Evolutionary conservation across 371 early-diverging fungal species (phyloP).

Genomic region (Funneliformis caledonium): DNA sequence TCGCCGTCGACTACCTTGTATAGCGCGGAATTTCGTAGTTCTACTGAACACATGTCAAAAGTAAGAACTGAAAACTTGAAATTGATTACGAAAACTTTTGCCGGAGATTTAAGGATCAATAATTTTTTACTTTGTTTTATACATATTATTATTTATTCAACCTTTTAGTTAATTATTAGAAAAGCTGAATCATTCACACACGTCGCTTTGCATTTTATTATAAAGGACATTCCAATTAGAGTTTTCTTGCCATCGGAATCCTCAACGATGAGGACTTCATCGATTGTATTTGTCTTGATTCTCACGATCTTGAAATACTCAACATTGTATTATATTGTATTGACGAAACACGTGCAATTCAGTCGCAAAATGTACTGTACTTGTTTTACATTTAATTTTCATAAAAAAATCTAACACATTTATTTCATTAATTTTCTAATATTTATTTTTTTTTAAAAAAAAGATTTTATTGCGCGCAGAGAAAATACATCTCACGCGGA

Average conservation of each 20-base stretch:
- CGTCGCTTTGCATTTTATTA: conserved; percentile 74
- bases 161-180: not conserved
- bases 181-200: conserved; percentile 60
- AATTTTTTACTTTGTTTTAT: conserved; percentile 4
- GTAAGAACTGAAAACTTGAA: conserved; percentile 71
- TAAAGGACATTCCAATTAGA: conserved; percentile 79
- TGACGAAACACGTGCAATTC: conserved; percentile 83
- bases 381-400: not conserved
- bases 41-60: conserved; percentile 59
- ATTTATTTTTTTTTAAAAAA: too few species aligned
- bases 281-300: conserved; percentile 76
- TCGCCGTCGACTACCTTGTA: conserved; percentile 64
- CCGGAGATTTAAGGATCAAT: conserved; percentile 34
- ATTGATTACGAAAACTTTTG: conserved; percentile 52
- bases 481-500: conserved; percentile 67
- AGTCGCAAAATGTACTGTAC: conserved; percentile 50
- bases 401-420: too few species aligned
- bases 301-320: conserved; percentile 73
- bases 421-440: too few species aligned
- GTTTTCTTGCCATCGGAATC: conserved; percentile 89
- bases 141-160: not conserved
- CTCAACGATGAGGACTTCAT: conserved; percentile 81
- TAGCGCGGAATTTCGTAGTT: conserved; percentile 79
- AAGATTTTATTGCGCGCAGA: conserved; percentile 83
- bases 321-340: conserved; percentile 77